Evolutionary conservation across 163 green algal genomes (phyloP).

Genomic region (Chlorella variabilis): DNA sequence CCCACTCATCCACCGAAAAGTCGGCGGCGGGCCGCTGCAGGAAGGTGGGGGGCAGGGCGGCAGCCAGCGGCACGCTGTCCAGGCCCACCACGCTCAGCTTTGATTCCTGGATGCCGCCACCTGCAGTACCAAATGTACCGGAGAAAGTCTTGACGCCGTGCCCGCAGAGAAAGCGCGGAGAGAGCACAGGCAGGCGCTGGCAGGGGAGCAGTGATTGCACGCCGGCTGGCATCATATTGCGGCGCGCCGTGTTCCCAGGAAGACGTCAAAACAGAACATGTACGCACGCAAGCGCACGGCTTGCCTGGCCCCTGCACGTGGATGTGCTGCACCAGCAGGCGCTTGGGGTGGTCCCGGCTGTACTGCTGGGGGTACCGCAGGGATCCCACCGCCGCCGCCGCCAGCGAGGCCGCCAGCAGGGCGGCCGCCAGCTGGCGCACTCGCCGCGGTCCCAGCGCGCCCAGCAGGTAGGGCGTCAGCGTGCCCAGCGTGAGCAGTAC

Average conservation of each 20-base stretch:
- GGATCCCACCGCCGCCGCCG: not conserved
- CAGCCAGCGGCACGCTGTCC: slow-evolving; percentile 23
- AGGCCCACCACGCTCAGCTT: slow-evolving; percentile 25
- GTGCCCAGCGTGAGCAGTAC: slow-evolving; percentile 21
- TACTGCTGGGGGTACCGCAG: slow-evolving; percentile 28
- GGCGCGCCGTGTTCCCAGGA: not conserved
- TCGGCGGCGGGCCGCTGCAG: not conserved
- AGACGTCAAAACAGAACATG: not conserved
- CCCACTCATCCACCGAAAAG: not conserved
- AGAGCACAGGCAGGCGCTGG: too few species aligned
- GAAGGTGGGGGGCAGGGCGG: not conserved
- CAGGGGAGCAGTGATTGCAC: too few species aligned
- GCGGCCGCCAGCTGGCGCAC: slow-evolving; percentile 11
- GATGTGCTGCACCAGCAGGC: slow-evolving; percentile 60
- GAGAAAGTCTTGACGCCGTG: too few species aligned
- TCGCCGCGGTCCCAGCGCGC: not conserved
- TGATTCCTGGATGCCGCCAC: not conserved
- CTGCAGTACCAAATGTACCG: too few species aligned
- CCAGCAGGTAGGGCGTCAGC: slow-evolving; percentile 6
- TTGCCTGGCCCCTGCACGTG: slow-evolving; percentile 26
- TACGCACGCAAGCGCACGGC: not conserved
- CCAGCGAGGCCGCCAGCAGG: slow-evolving; percentile 28
- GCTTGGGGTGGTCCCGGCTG: slow-evolving; percentile 49
- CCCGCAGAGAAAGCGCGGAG: too few species aligned
- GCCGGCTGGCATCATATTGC: too few species aligned